Percentiles rank a stretch among this genome's conserved stretches.
phyloP scores from a whole-genome alignment of 805 yeast genomes.

The Metschnikowia chrysomelidarum region DNA sequence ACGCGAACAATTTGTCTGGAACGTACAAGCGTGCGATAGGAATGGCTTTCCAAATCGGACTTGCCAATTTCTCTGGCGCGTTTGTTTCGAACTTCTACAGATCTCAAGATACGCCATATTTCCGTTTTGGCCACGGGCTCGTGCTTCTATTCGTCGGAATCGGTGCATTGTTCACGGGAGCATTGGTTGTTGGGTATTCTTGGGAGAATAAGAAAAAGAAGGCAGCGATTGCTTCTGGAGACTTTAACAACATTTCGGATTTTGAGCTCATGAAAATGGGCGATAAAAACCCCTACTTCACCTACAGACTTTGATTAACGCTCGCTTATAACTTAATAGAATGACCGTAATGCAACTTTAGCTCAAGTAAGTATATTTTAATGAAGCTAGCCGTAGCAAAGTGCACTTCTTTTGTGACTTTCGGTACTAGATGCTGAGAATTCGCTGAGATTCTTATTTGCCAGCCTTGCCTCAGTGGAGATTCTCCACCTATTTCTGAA shows the following conservation, averaged over 20 bases:
- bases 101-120: constrained; percentile 26
- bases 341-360: no score
- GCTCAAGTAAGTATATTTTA: no score
- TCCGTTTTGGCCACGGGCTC: constrained; percentile 31
- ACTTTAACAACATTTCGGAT: constrained; percentile 25
- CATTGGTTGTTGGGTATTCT: constrained; percentile 3
- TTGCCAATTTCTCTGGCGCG: constrained; percentile 40
- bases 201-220: constrained; percentile 13
- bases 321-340: no score
- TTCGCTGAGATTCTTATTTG: no score
- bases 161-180: constrained; percentile 18
- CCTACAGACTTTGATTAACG: constrained; percentile 24
- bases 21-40: constrained; percentile 38
- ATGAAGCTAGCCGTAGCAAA: no score
- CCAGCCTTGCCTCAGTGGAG: no score
- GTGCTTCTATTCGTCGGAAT: constrained; percentile 31
- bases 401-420: no score
- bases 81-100: constrained; percentile 34
- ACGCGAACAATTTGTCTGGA: constrained; percentile 35
- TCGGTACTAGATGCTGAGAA: no score
- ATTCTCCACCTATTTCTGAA: no score
- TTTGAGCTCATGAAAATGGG: constrained; percentile 37
- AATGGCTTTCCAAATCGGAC: constrained; percentile 38
- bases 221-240: constrained; percentile 20
- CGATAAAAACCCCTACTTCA: constrained; percentile 41